Conservation (phyloP, 1,139 yeast species). For the Sugiyamaella castrensis region DNA sequence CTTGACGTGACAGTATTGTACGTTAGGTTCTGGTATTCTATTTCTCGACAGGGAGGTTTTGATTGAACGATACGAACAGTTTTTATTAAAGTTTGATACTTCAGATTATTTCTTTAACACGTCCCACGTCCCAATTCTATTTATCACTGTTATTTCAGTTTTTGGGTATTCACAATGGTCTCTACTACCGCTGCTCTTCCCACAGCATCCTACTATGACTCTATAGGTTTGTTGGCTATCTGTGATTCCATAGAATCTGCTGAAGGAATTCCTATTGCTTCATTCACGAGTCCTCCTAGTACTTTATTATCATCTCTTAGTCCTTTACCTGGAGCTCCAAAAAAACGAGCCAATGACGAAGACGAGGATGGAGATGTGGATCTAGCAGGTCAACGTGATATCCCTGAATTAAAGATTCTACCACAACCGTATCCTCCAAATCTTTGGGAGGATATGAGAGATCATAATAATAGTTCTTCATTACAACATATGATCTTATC, state of each 20-base stretch:
- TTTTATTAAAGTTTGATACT: too few species aligned
- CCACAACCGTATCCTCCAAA: constrained; percentile 8
- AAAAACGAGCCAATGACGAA: background rate
- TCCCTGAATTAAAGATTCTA: background rate
- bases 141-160: too few species aligned
- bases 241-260: constrained; percentile 42
- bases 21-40: too few species aligned
- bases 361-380: background rate
- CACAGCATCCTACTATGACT: constrained; percentile 38
- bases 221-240: constrained; percentile 41
- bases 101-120: too few species aligned
- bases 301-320: constrained; percentile 5
- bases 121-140: too few species aligned
- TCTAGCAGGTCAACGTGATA: too few species aligned
- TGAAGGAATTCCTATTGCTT: constrained; percentile 35
- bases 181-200: constrained; percentile 11
- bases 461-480: constrained; percentile 11
- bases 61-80: too few species aligned
- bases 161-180: constrained; percentile 1
- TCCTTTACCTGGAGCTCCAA: background rate
- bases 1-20: too few species aligned
- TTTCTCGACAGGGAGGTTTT: too few species aligned
- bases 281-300: constrained; percentile 6
- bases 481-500: constrained; percentile 26
- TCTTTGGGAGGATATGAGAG: background rate